A percentile compares a stretch with the other conserved stretches of the same genome.
Evolutionary conservation across 495 filamentous ascomycete genomes (phyloP).

Genomic region (Alectoria sarmentosa): DNA sequence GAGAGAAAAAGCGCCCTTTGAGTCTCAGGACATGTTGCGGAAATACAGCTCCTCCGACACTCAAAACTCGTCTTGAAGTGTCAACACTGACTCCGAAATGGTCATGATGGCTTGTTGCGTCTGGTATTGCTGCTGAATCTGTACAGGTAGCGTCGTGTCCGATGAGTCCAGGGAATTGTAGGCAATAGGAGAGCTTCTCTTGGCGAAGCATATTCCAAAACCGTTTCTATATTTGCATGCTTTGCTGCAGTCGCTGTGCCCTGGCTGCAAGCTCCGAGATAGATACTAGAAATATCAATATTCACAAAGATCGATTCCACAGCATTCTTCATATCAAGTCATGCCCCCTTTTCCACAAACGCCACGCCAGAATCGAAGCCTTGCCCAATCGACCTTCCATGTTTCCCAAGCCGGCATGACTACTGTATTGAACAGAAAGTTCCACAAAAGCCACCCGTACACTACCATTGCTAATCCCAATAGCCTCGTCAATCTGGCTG

Average conservation of each 20-base stretch:
- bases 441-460: background rate
- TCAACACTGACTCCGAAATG: no score
- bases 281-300: background rate
- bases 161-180: constrained; percentile 12
- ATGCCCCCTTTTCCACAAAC: background rate
- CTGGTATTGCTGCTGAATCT: constrained; percentile 12
- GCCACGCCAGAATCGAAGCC: background rate
- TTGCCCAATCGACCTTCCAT: background rate
- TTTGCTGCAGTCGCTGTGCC: background rate
- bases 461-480: background rate
- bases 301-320: background rate
- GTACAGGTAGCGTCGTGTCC: constrained; percentile 19
- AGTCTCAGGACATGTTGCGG: no score
- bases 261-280: background rate
- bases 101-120: constrained; percentile 20
- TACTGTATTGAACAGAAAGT: background rate
- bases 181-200: background rate
- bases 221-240: background rate
- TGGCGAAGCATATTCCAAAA: background rate
- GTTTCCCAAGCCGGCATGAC: background rate
- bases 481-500: background rate
- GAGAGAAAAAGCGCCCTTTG: no score
- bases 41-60: no score
- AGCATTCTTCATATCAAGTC: background rate
- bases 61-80: no score